Evolutionary conservation across 352 stramenopile species (phyloP), one percentile per base, ranked within the genome.

Genomic region (Phytophthora vignae): DNA sequence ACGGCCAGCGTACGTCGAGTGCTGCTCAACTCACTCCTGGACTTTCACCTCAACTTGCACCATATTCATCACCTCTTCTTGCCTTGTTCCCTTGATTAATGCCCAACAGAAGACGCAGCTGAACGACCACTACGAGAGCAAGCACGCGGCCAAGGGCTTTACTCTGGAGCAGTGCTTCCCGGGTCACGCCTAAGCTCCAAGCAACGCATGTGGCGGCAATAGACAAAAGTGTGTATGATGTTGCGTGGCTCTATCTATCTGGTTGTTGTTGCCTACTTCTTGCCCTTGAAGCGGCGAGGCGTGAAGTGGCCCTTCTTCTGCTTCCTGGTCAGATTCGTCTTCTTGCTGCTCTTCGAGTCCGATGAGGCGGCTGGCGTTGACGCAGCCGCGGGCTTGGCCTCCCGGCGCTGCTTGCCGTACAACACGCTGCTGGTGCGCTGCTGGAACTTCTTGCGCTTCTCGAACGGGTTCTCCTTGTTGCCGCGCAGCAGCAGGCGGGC

Each of bases 41-140:
- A 3, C 12, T 48, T 14, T 48, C 14, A 17, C 40, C 19, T 49
- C 14, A 21, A 84, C 19, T 22, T 69, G 33, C 57, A 7, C 25
- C 62, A 42, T 48, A 40, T 40, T 67, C n/a, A 54, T 17, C 29
- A 31, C 40, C 40, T 29, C 25, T 62, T 54, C 36, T 33, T 33
- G 29, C 29, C 29, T 10, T 33, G 29, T 33, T 33, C 29, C 52
- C 25, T 29, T 29, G 25, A 29, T 31, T 5, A 19, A 38, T 59
- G 21, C 29, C n/a, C n/a, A 58, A 58, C 71, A 95, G 88, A 65
- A 68, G 29, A 75, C 79, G 62, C 79, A 88, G 73, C 71, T 96
- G 63, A 93, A 92, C 58, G 87, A 96, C 71, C 88, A 96, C 73
- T 96, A 81, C 60, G 56, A 90, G 63, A 94, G 87, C 84, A 96